phyloP scores from a whole-genome alignment of 371 early-diverging fungal genomes.

The Mortierella sp. region DNA sequence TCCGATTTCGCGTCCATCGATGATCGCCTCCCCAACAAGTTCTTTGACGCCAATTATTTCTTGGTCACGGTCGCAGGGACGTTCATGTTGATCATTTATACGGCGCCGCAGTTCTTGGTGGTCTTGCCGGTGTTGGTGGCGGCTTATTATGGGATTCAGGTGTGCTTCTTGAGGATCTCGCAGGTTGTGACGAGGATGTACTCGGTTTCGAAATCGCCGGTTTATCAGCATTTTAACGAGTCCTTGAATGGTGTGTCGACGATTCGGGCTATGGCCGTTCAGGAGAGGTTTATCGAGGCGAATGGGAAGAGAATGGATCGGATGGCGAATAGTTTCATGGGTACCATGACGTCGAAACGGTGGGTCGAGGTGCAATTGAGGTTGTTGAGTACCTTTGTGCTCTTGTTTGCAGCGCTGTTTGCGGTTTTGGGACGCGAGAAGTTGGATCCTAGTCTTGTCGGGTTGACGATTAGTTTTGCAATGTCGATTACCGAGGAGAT shows the following conservation, averaged over 20 bases:
- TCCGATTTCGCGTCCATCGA: conserved; percentile 90
- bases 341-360: conserved; percentile 85
- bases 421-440: conserved; percentile 68
- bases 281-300: conserved; percentile 77
- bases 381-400: conserved; percentile 74
- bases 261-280: conserved; percentile 87
- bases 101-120: conserved; percentile 73
- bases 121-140: conserved; percentile 70
- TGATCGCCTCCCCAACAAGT: conserved; percentile 77
- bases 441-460: conserved; percentile 84
- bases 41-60: conserved; percentile 69
- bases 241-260: conserved; percentile 81
- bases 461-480: conserved; percentile 91
- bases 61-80: conserved; percentile 66
- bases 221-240: conserved; percentile 90
- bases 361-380: conserved; percentile 96
- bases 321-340: conserved; percentile 87
- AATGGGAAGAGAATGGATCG: conserved; percentile 84
- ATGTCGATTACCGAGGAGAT: conserved; percentile 85
- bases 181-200: conserved; percentile 82
- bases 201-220: conserved; percentile 84
- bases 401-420: conserved; percentile 75
- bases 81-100: conserved; percentile 68
- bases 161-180: conserved; percentile 75
- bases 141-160: conserved; percentile 44